These are phyloP conservation scores for Cantharellus anzutake DNA, from an alignment of 768 basidiomycete species.

Conservation along the genomic window DNA sequence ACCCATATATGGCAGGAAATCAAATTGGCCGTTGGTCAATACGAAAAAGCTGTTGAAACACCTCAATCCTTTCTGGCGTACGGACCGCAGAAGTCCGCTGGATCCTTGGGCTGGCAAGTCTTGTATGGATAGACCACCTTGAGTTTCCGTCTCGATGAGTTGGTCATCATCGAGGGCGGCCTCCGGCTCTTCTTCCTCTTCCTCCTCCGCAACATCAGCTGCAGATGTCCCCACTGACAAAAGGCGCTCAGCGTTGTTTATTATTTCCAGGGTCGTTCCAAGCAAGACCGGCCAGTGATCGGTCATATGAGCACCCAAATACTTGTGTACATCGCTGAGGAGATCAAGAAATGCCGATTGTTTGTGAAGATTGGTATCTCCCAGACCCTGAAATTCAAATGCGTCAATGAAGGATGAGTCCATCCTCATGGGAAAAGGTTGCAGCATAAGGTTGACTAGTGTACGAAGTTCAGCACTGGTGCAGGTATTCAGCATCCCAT, in stretches of 20 bases:
- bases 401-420: background rate
- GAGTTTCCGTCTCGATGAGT: too few species aligned
- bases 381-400: conserved; percentile 4
- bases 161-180: too few species aligned
- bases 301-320: conserved; percentile 55
- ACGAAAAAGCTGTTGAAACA: conserved; percentile 80
- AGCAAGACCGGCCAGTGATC: conserved; percentile 60
- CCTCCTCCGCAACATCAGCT: conserved; percentile 13
- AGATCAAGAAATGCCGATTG: conserved; percentile 72
- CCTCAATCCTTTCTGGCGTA: conserved; percentile 72
- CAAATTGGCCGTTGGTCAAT: conserved; percentile 39
- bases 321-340: conserved; percentile 65
- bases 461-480: conserved; percentile 51
- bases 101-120: conserved; percentile 10
- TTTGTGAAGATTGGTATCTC: conserved; percentile 20
- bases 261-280: conserved; percentile 42
- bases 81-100: conserved; percentile 31
- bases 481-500: conserved; percentile 52
- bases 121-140: conserved; percentile 3
- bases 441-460: conserved; percentile 75
- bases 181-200: conserved; percentile 21
- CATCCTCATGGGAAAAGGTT: conserved; percentile 27
- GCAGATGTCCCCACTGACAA: conserved; percentile 3
- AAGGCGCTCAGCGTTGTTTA: conserved; percentile 38
- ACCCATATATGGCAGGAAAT: conserved; percentile 53